A percentile compares a stretch with the other conserved stretches of the same genome.
phyloP scores from a whole-genome alignment of 2,329 filamentous ascomycete species.

The Bipolaris victoriae region DNA sequence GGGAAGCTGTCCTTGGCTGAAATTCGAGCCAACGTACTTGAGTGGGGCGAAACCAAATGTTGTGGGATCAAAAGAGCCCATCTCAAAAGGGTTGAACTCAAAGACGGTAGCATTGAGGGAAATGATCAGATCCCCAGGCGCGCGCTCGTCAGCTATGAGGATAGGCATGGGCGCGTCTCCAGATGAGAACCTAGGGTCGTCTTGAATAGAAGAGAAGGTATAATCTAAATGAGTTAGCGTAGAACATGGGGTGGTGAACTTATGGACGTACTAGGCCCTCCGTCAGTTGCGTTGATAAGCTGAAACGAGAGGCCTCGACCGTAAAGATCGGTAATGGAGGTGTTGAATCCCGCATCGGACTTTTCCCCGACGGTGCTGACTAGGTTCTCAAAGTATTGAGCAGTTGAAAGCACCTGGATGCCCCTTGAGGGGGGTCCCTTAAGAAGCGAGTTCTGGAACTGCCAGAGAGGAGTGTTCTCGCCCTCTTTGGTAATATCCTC shows the following conservation, averaged over 20 bases:
- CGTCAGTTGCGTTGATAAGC: constrained; percentile 75
- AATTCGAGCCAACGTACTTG: constrained; percentile 74
- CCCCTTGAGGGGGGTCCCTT: constrained; percentile 60
- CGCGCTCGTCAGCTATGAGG: constrained; percentile 71
- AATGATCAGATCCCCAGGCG: constrained; percentile 66
- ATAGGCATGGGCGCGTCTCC: constrained; percentile 75
- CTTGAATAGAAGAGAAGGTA: constrained; percentile 81
- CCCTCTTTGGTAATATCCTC: constrained; percentile 59
- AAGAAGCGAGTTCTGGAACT: constrained; percentile 67
- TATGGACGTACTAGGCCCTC: constrained; percentile 61
- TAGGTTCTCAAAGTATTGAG: constrained; percentile 68
- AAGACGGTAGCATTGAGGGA: constrained; percentile 75
- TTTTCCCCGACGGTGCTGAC: constrained; percentile 66
- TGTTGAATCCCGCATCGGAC: constrained; percentile 62
- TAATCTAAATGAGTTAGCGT: constrained; percentile 58
- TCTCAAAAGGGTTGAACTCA: constrained; percentile 80
- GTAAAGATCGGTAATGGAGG: constrained; percentile 86
- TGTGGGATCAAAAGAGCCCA: constrained; percentile 77
- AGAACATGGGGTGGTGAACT: constrained; percentile 76
- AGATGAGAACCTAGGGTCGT: constrained; percentile 65
- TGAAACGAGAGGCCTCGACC: constrained; percentile 86
- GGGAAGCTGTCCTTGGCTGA: constrained; percentile 66
- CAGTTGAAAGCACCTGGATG: constrained; percentile 61
- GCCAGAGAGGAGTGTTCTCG: constrained; percentile 62
- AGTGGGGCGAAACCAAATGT: constrained; percentile 74